A percentile compares a stretch with the other conserved stretches of the same genome.
Conservation (phyloP, 768 basidiomycete genomes). For the Xerocomellus chrysenteron region DNA sequence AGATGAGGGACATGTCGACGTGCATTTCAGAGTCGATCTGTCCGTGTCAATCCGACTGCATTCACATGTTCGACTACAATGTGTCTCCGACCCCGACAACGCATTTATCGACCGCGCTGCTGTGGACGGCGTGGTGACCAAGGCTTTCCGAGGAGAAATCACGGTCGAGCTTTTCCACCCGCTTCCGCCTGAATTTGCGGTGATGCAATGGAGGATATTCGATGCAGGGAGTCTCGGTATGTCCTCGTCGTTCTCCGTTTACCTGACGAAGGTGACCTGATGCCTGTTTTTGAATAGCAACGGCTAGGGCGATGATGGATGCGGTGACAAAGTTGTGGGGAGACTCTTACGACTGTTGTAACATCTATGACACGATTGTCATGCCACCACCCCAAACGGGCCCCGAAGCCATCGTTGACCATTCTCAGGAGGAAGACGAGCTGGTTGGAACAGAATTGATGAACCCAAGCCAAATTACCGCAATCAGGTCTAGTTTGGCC, state of each 20-base stretch:
- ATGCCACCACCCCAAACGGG: constrained; percentile 19
- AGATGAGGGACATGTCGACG: constrained; percentile 42
- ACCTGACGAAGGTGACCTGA: constrained; percentile 2
- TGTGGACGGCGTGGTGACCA: constrained; percentile 60
- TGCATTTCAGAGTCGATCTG: constrained; percentile 56
- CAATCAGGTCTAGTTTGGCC: constrained; percentile 45
- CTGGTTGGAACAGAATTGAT: constrained; percentile 27
- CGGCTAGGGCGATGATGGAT: constrained; percentile 64
- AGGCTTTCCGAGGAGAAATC: constrained; percentile 52
- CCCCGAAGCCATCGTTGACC: constrained; percentile 8
- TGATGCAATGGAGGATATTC: constrained; percentile 66
- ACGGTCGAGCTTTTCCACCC: constrained; percentile 54
- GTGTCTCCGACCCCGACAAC: constrained; percentile 55
- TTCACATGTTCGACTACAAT: constrained; percentile 62
- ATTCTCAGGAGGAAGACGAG: constrained; percentile 9
- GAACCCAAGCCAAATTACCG: constrained; percentile 55
- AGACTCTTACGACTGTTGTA: constrained; percentile 46
- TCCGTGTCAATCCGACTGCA: constrained; percentile 52
- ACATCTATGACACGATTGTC: constrained; percentile 50
- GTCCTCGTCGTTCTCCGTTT: constrained; percentile 11
- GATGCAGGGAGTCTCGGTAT: constrained; percentile 58
- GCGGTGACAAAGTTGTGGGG: constrained; percentile 48
- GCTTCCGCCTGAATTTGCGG: constrained; percentile 57
- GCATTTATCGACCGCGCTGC: constrained; percentile 45
- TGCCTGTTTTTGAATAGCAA: constrained; percentile 39